Evolutionary conservation across 2,329 filamentous ascomycete species (phyloP), one percentile per base, ranked within the genome.

Genomic region (Aspergillus melleus): DNA sequence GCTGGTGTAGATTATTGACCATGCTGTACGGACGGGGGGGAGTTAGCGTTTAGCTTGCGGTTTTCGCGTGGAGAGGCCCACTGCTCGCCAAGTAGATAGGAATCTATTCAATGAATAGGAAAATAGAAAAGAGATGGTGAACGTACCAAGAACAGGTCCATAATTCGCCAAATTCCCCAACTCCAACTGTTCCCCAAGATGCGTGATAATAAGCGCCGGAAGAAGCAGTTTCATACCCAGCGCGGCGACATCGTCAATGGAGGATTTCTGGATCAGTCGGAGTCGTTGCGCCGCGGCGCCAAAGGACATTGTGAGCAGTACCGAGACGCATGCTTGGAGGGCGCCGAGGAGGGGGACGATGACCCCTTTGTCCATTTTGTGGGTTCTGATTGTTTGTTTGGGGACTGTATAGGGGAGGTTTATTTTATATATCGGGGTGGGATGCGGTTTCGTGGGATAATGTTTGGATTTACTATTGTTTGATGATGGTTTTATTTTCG

Each of bases 321-420:
- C 83, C 2, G 82, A 81, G 22, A 84, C 68, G 24, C 81, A 81
- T 30, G 84, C 84, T 69, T 86, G 83, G 6, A 86, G 69, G 6
- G 83, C 83, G 29, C 82, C 82, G 5, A 84, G 66, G 55, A 86
- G 84, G 11, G 75, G 73, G 29, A 66, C 55, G 16, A 68, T 16
- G 12, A 74, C 52, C 4, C 67, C 65, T 24, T 59, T 36, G 20
- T 29, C 47, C 63, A 64, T 66, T 5, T 14, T 63, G n/a, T 36
- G n/a, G n/a, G n/a, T 39, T 39, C 6, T 39, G 4, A 12, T 14
- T 26, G 24, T 26, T 26, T 5, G 26, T 1, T 9, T 29, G 30
- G 12, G 9, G 1, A 22, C 3, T 26, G 26, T 26, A 12, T n/a
- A 16, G 14, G 14, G 16, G 2, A 12, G 14, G 36, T 14, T 14